These are phyloP conservation scores for Cinchona pubescens DNA, from an alignment of 257 asterid genomes.

Conservation along the genomic window DNA sequence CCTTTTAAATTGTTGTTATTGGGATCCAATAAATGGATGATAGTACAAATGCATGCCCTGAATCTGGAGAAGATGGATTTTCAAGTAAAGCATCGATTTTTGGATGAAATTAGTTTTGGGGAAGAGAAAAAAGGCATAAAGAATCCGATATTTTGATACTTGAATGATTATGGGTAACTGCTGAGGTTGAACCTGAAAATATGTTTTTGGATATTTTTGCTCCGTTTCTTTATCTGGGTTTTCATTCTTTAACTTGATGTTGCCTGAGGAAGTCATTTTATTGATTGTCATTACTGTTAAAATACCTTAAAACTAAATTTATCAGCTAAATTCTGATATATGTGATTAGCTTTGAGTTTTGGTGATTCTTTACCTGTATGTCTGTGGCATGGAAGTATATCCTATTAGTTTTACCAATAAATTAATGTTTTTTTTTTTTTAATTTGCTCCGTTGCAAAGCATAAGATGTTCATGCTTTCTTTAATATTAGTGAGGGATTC, in stretches of 20 bases:
- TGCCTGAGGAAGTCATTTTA: background rate
- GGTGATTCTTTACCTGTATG: background rate
- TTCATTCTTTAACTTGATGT: background rate
- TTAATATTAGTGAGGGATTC: background rate
- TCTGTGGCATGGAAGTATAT: no score
- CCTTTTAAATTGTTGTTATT: background rate
- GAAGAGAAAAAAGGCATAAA: background rate
- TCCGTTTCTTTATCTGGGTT: background rate
- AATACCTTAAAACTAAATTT: background rate
- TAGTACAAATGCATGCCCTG: background rate
- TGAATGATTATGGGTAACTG: background rate
- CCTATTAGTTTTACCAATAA: background rate
- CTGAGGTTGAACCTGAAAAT: background rate
- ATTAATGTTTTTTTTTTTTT: no score
- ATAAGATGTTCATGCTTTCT: background rate
- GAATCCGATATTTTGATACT: no score
- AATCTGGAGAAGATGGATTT: slow-evolving; percentile 3
- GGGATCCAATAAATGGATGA: slow-evolving; percentile 8
- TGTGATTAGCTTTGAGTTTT: background rate
- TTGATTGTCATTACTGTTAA: background rate
- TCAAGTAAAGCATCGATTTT: background rate
- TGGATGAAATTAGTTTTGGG: background rate
- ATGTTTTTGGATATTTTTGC: background rate
- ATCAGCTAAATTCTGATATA: background rate
- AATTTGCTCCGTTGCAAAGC: no score